phyloP scores from a whole-genome alignment of 306 rosid species.

The Cercis canadensis region DNA sequence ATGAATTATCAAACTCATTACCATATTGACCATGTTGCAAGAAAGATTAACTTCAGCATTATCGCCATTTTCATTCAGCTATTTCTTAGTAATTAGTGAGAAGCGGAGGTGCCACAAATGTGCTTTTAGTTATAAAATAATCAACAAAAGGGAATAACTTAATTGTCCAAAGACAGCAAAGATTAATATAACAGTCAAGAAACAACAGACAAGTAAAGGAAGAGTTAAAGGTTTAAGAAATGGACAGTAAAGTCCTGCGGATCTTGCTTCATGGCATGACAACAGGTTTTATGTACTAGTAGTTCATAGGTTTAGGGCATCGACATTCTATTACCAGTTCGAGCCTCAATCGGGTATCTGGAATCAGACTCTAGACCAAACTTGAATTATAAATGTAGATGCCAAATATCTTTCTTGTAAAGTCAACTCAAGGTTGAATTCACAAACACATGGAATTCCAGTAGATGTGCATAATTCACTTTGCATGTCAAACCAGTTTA shows the following conservation, averaged over 20 bases:
- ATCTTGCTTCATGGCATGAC: neutral
- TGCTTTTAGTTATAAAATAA: neutral
- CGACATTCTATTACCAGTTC: constrained; percentile 12
- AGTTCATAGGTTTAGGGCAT: neutral
- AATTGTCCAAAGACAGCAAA: neutral
- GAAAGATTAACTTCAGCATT: no score
- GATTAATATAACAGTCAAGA: no score
- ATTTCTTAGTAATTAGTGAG: no score
- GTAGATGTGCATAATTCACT: constrained; percentile 6
- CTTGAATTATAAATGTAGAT: neutral
- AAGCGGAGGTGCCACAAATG: constrained; percentile 20
- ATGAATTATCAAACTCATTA: constrained; percentile 12
- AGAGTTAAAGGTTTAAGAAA: no score
- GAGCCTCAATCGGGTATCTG: constrained; percentile 1
- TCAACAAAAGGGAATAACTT: neutral
- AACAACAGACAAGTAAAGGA: no score
- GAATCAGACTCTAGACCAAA: constrained; percentile 23
- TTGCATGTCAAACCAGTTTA: constrained; percentile 24
- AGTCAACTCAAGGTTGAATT: constrained; percentile 22
- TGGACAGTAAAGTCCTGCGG: neutral
- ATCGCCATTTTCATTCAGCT: no score
- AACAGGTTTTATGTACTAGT: constrained; percentile 11
- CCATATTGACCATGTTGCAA: no score
- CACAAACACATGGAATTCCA: constrained; percentile 11
- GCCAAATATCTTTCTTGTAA: neutral